Evolutionary conservation across 164 flowering plant species (phyloP).

Genomic region (Liriodendron chinense): DNA sequence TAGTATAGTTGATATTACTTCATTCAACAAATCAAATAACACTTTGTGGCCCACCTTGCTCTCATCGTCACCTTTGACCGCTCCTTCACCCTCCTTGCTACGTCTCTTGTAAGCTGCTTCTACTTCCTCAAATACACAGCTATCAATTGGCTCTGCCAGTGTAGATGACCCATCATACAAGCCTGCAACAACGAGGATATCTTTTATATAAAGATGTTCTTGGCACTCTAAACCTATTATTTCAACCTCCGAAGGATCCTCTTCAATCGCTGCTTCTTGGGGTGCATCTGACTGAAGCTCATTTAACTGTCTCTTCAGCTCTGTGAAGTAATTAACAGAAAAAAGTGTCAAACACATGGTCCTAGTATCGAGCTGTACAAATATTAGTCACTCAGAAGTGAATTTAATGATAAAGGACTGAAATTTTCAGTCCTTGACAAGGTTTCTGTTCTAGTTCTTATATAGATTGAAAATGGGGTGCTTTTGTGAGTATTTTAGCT

Average conservation of each 20-base stretch:
- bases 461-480: not conserved
- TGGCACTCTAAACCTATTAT: conserved; percentile 41
- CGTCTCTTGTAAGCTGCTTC: conserved; percentile 50
- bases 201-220: conserved; percentile 56
- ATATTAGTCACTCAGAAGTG: not conserved
- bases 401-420: not conserved
- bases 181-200: conserved; percentile 76
- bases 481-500: not conserved
- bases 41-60: conserved; percentile 44
- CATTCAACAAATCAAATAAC: conserved; percentile 68
- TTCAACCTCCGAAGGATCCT: conserved; percentile 37
- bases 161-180: conserved; percentile 50
- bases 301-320: conserved; percentile 64
- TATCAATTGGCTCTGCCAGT: conserved; percentile 46
- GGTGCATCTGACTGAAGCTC: conserved; percentile 45
- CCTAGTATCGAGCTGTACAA: not conserved
- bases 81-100: conserved; percentile 24
- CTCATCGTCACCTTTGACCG: conserved; percentile 24
- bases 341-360: not conserved
- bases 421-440: not conserved
- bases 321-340: conserved; percentile 31
- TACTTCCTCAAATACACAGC: conserved; percentile 60
- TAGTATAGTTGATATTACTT: conserved; percentile 46
- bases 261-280: conserved; percentile 31
- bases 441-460: not conserved